Base-by-base conservation (phyloP, 129 eudicot species). In the Rutidosis leptorrhynchoides region DNA sequence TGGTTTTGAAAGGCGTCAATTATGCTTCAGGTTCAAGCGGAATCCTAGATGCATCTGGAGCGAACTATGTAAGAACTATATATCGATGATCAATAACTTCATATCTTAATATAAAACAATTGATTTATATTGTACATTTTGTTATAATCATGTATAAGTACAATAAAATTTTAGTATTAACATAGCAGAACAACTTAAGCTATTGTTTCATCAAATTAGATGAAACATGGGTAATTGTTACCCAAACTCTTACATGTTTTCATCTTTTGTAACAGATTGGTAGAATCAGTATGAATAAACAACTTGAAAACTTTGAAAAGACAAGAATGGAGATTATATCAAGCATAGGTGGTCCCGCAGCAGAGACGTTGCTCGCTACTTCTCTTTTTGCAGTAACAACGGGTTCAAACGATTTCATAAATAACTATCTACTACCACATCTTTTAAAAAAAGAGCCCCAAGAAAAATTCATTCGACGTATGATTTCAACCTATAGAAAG, bases 11-110 rank as follows among this genome's bases (percentile, higher is more conserved):
- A 43, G 97, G 95, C 49, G 95, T 90, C 29, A 90, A 90, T 68
- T 90, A 82, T 49, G 97, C 95, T 77, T 90, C 97, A 54, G 95
- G 95, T 53, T 82, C 89, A 17, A 85, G 95, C 51, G 95, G 97
- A 29, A 90, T 90, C 42, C 72, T 84, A 2, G 67, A 87, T 58
- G 27, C 59, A 53, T 80, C 97, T 5, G 97, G 97, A 43, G 62
- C 68, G 55, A 76, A 87, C 60, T 90, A 84, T 55, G 97, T 90
- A 75, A 80, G 97, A 22, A 30, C n/a, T 24, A 45, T 46, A 45
- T 7, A 23, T 20, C 10, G 14, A 1, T 24, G 17, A 27, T 35
- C 24, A 3, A 17, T 49, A 17, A 3, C 4, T 49, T 19, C 45
- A 37, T n/a, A n/a, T 49, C 22, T 4, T 48, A n/a, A 48, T 17